Evolutionary conservation across 108 stramenopile species (phyloP).

Genomic region (Mediolabrus comicus): DNA sequence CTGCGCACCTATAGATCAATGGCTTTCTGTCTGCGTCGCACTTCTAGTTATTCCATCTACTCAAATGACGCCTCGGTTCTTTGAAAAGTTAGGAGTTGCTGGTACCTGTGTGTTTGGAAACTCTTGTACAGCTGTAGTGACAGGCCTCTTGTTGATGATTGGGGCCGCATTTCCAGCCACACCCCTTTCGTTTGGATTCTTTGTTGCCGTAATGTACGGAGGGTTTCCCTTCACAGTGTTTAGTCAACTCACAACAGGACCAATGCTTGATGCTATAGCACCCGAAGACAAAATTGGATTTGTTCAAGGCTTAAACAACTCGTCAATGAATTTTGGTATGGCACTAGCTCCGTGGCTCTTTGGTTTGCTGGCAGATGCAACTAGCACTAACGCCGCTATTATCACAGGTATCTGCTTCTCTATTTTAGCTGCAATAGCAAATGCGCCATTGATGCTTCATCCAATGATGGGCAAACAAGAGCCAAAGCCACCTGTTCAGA

Average conservation of each 20-base stretch:
- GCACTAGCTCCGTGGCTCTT: constrained; percentile 58
- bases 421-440: constrained; percentile 39
- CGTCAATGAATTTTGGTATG: constrained; percentile 59
- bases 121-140: constrained; percentile 41
- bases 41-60: constrained; percentile 51
- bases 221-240: constrained; percentile 61
- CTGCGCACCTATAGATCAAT: too few species aligned
- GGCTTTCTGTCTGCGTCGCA: constrained; percentile 53
- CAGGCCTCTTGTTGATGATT: constrained; percentile 38
- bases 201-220: constrained; percentile 50
- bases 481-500: constrained; percentile 13
- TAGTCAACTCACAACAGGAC: constrained; percentile 55
- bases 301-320: constrained; percentile 55
- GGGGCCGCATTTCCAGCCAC: constrained; percentile 42
- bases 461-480: constrained; percentile 26
- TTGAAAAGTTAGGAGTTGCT: constrained; percentile 41
- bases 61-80: constrained; percentile 44
- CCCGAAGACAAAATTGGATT: constrained; percentile 51
- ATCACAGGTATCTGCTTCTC: constrained; percentile 37
- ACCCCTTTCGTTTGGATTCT: constrained; percentile 28
- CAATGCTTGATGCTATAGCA: constrained; percentile 55
- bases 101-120: constrained; percentile 59
- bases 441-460: constrained; percentile 42
- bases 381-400: constrained; percentile 6
- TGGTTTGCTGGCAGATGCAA: constrained; percentile 48